A percentile compares a stretch with the other conserved stretches of the same genome.
Conservation (phyloP, 2,329 filamentous ascomycete genomes). For the Esteya vermicola region DNA sequence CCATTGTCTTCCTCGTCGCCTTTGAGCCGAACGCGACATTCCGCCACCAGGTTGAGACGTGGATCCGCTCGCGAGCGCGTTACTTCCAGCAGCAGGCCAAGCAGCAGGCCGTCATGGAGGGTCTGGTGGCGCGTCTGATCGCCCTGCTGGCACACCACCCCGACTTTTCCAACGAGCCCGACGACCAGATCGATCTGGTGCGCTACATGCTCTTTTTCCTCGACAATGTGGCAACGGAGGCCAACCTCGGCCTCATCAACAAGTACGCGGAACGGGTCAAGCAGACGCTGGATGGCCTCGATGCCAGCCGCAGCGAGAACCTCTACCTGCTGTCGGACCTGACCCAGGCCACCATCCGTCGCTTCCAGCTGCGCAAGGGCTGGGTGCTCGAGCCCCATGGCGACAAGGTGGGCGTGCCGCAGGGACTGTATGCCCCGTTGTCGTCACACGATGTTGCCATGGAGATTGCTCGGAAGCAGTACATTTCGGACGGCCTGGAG, state of each 20-base stretch:
- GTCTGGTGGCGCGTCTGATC: constrained; percentile 66
- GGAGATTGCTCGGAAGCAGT: constrained; percentile 74
- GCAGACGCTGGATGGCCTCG: constrained; percentile 69
- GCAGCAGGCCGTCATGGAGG: constrained; percentile 57
- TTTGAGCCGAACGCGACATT: constrained; percentile 70
- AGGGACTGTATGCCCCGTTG: constrained; percentile 62
- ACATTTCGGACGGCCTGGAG: constrained; percentile 62
- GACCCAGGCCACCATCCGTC: constrained; percentile 65
- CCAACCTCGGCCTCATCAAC: constrained; percentile 78
- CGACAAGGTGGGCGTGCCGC: constrained; percentile 66
- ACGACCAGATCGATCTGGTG: constrained; percentile 66
- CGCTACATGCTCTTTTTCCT: constrained; percentile 87
- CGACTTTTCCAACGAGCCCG: constrained; percentile 53
- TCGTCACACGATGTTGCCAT: constrained; percentile 66
- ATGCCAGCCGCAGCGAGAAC: constrained; percentile 50
- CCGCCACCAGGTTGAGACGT: constrained; percentile 65
- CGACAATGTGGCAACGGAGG: constrained; percentile 64
- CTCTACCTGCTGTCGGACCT: constrained; percentile 84
- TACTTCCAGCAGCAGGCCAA: constrained; percentile 45
- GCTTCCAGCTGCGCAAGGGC: constrained; percentile 72
- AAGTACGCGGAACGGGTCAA: constrained; percentile 89
- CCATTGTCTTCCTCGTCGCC: constrained; percentile 77
- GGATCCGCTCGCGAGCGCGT: constrained; percentile 70
- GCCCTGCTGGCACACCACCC: constrained; percentile 88
- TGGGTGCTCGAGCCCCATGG: constrained; percentile 80